Percentiles rank a stretch among this genome's conserved stretches.
Conservation (phyloP, 2,329 filamentous ascomycete genomes). For the Mycocentrospora acerina region DNA sequence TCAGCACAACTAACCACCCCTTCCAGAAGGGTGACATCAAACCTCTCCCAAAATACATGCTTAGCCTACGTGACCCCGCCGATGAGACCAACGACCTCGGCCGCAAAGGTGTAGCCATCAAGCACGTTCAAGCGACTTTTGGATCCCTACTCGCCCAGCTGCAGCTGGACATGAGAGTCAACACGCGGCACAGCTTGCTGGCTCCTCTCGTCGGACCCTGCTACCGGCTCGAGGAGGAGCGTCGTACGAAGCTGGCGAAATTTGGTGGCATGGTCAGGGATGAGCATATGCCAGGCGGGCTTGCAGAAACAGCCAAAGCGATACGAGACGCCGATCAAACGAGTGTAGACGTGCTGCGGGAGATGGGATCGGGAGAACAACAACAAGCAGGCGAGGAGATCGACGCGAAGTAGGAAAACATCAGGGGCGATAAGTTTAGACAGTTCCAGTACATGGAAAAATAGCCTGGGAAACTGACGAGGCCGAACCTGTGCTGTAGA, state of each 20-base stretch:
- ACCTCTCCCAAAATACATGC: constrained; percentile 35
- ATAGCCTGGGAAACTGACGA: too few relatives aligned
- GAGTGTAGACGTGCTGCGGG: too few relatives aligned
- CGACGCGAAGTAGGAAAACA: too few relatives aligned
- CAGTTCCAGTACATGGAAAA: too few relatives aligned
- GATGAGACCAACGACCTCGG: constrained; percentile 61
- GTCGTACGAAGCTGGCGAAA: constrained; percentile 13
- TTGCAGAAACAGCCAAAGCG: constrained; percentile 13
- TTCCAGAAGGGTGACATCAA: constrained; percentile 15
- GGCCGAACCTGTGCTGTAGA: too few relatives aligned
- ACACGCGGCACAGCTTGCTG: constrained; percentile 22
- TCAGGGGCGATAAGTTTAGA: too few relatives aligned
- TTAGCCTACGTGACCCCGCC: constrained; percentile 62
- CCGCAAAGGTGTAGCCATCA: constrained; percentile 49
- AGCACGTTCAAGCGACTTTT: constrained; percentile 53
- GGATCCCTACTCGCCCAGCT: constrained; percentile 16
- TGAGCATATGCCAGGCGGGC: background rate
- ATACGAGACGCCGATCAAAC: constrained; percentile 11
- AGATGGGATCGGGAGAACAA: too few relatives aligned
- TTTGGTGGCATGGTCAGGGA: constrained; percentile 14
- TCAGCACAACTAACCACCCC: constrained; percentile 12
- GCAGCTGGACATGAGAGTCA: constrained; percentile 10
- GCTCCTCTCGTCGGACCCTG: constrained; percentile 19
- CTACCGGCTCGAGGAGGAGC: constrained; percentile 15
- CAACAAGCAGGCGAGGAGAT: too few relatives aligned